Percentiles rank a stretch among this genome's conserved stretches.
Evolutionary conservation across 2,329 filamentous ascomycete genomes (phyloP).

Genomic region (Torrubiellomyces zombiae): DNA sequence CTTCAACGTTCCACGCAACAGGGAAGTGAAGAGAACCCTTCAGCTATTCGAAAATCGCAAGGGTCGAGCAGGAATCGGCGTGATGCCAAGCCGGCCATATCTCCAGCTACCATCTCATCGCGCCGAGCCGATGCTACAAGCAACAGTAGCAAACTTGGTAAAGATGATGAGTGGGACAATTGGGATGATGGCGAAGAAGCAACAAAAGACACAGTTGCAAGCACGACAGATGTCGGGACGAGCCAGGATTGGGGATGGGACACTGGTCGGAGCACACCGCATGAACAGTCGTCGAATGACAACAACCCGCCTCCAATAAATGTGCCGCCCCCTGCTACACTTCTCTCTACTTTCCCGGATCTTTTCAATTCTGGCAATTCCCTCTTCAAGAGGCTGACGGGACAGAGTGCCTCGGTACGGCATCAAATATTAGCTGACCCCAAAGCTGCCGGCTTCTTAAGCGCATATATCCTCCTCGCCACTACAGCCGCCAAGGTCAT

Average conservation of each 20-base stretch:
- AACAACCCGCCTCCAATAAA: constrained; percentile 54
- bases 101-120: neutral
- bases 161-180: constrained; percentile 32
- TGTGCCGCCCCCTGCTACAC: constrained; percentile 70
- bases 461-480: constrained; percentile 44
- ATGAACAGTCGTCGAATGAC: too few relatives aligned
- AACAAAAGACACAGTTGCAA: constrained; percentile 22
- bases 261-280: too few relatives aligned
- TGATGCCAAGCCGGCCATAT: too few relatives aligned
- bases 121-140: constrained; percentile 1
- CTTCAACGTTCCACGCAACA: too few relatives aligned
- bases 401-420: constrained; percentile 39
- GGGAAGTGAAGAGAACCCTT: too few relatives aligned
- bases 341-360: constrained; percentile 60
- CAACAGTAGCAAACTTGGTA: constrained; percentile 7
- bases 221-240: constrained; percentile 31
- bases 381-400: constrained; percentile 48
- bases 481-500: constrained; percentile 64
- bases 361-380: constrained; percentile 50
- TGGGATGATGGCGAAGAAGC: constrained; percentile 28
- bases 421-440: constrained; percentile 48
- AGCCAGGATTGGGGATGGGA: constrained; percentile 40
- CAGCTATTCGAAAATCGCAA: too few relatives aligned
- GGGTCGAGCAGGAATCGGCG: too few relatives aligned
- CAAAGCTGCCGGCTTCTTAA: constrained; percentile 44